Evolutionary conservation across 768 basidiomycete species (phyloP), one percentile per base, ranked within the genome.

Genomic region (Chiua virens): DNA sequence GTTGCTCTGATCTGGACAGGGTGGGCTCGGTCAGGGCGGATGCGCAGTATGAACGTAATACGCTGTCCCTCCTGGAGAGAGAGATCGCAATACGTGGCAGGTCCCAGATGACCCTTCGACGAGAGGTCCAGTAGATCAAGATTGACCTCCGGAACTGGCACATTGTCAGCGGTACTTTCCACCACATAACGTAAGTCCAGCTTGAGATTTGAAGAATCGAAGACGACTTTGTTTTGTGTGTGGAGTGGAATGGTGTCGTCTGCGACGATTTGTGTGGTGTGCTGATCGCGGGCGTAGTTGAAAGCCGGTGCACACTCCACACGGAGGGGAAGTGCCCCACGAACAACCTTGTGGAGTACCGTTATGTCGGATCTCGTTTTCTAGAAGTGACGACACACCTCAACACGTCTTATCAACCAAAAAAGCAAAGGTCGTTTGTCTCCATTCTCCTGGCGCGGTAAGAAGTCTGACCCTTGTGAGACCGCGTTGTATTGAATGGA

Each of bases 271-370:
- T 75, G 66, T 1, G 88, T 87, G 8, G 75, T 80, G 68, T 98
- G 96, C 3, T 75, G 43, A 42, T 84, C 79, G 13, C 88, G 79
- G 1, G 92, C 94, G 61, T 99, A 99, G 69, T 97, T 87, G 82
- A 99, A 99, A 0, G 94, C 96, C 0, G 96, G 96, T 0, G 92
- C 92, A 60, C 92, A 94, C 72, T 98, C 91, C 69, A 98, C 79
- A 50, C 82, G 77, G 47, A 96, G 75, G 0, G 90, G 85, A 28
- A 97, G 74, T 8, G 65, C 78, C 1, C 96, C 96, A 17, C 96
- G 87, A 57, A 98, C 82, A 52, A 91, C 87, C 75, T 88, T 27
- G 39, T 0, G 11, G 40, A 45, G 10, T 38, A n/a, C 34, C 23
- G 14, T 45, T 4, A 53, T 8, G 9, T 3, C 34, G 11, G 27